Conservation (phyloP, 306 rosid species). For the Pueraria montana region DNA sequence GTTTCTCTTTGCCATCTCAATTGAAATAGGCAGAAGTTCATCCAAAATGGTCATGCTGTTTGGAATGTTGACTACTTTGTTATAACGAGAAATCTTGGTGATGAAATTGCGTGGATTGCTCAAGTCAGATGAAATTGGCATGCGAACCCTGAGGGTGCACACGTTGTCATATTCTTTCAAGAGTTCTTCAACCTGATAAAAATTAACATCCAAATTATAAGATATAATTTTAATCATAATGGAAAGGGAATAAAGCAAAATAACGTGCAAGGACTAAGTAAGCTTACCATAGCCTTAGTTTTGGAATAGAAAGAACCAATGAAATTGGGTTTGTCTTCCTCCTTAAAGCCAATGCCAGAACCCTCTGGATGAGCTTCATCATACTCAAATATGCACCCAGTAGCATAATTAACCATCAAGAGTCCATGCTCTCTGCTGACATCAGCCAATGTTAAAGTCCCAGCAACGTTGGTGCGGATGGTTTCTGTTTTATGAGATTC, state of each 20-base stretch:
- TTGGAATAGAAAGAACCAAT: conserved; percentile 88
- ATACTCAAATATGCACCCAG: conserved; percentile 92
- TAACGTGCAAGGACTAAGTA: neutral
- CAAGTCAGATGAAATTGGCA: conserved; percentile 92
- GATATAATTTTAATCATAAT: conserved; percentile 14
- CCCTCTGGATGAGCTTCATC: conserved; percentile 84
- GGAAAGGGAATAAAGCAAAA: conserved; percentile 26
- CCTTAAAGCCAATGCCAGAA: conserved; percentile 88
- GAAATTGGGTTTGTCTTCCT: conserved; percentile 90
- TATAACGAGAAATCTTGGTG: conserved; percentile 87
- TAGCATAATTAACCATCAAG: conserved; percentile 83
- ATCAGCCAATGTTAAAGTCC: conserved; percentile 90
- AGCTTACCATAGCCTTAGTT: conserved; percentile 89
- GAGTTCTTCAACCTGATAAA: conserved; percentile 85
- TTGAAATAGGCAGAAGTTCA: conserved; percentile 84
- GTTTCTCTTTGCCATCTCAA: conserved; percentile 91
- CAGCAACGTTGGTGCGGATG: conserved; percentile 80
- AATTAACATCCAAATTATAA: neutral
- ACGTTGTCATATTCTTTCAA: conserved; percentile 87
- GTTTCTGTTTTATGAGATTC: conserved; percentile 84
- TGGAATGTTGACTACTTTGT: conserved; percentile 88
- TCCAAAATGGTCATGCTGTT: conserved; percentile 94
- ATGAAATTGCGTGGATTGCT: conserved; percentile 92
- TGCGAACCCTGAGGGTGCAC: conserved; percentile 90
- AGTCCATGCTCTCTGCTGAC: conserved; percentile 85